Evolutionary conservation across 176 grass and related monocot genomes (phyloP).

Genomic region (Eragrostis nindensis): DNA sequence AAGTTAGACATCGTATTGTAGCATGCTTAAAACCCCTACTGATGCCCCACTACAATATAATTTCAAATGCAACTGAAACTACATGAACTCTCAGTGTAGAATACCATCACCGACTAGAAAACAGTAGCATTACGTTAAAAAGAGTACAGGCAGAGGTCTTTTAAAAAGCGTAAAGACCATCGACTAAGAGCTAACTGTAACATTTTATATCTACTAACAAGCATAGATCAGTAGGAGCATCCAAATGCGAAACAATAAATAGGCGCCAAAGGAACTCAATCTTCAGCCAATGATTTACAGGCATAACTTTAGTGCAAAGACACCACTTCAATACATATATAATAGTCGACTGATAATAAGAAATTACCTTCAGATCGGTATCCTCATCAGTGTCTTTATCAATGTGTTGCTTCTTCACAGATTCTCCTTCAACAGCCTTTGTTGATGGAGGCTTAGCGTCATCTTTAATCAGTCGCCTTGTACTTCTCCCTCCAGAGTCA

Average conservation of each 20-base stretch:
- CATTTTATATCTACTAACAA: neutral
- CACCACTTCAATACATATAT: neutral
- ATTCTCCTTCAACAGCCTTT: constrained; percentile 46
- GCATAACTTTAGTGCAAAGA: neutral
- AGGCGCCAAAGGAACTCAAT: neutral
- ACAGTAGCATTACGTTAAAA: neutral
- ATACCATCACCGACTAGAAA: constrained; percentile 14
- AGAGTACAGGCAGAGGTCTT: neutral
- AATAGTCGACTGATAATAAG: constrained; percentile 14
- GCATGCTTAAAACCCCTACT: neutral
- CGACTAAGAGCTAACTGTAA: neutral
- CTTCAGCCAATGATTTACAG: neutral
- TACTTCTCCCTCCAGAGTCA: constrained; percentile 56
- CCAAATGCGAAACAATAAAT: neutral
- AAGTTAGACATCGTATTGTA: constrained; percentile 18
- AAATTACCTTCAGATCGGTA: constrained; percentile 55
- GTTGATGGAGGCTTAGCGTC: constrained; percentile 32
- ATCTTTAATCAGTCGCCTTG: constrained; percentile 42
- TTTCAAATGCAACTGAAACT: neutral
- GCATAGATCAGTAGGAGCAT: neutral
- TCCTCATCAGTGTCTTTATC: constrained; percentile 46
- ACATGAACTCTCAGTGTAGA: no score
- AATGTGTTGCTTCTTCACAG: constrained; percentile 35
- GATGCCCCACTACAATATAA: neutral
- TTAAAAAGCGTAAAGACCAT: neutral